phyloP scores from a whole-genome alignment of 495 filamentous ascomycete species.

The Pseudoneurospora amorphoporcata region DNA sequence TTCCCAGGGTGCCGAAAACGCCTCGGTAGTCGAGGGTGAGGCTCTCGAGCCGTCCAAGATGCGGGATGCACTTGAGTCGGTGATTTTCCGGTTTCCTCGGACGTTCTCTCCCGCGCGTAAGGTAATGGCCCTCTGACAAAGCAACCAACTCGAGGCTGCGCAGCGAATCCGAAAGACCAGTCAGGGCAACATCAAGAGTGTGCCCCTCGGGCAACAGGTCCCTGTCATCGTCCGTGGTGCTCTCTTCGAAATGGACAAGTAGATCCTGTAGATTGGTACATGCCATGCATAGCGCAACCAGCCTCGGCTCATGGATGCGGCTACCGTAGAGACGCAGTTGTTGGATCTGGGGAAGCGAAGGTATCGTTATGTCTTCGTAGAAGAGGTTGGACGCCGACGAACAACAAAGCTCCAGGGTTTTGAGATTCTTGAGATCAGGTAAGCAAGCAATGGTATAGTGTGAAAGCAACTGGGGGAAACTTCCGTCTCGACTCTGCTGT shows the following conservation, averaged over 20 bases:
- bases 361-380: constrained; percentile 5
- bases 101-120: constrained; percentile 22
- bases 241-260: constrained; percentile 22
- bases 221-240: constrained; percentile 19
- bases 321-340: constrained; percentile 25
- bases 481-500: constrained; percentile 9
- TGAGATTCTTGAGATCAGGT: constrained; percentile 11
- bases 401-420: constrained; percentile 24
- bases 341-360: constrained; percentile 19
- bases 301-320: constrained; percentile 19
- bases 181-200: constrained; percentile 19
- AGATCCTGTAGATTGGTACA: constrained; percentile 20
- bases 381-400: constrained; percentile 13
- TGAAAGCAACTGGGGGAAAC: constrained; percentile 16
- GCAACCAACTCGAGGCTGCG: constrained; percentile 20
- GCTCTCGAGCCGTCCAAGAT: constrained; percentile 13
- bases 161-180: constrained; percentile 11
- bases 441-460: constrained; percentile 17
- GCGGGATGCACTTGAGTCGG: constrained; percentile 21
- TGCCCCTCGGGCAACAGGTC: constrained; percentile 21
- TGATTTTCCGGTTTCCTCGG: constrained; percentile 27
- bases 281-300: constrained; percentile 18
- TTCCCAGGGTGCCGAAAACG: constrained; percentile 24
- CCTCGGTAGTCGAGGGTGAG: constrained; percentile 25
- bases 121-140: constrained; percentile 21